These are phyloP conservation scores for Baorangia bicolor DNA, from an alignment of 768 basidiomycete genomes.

Conservation along the genomic window DNA sequence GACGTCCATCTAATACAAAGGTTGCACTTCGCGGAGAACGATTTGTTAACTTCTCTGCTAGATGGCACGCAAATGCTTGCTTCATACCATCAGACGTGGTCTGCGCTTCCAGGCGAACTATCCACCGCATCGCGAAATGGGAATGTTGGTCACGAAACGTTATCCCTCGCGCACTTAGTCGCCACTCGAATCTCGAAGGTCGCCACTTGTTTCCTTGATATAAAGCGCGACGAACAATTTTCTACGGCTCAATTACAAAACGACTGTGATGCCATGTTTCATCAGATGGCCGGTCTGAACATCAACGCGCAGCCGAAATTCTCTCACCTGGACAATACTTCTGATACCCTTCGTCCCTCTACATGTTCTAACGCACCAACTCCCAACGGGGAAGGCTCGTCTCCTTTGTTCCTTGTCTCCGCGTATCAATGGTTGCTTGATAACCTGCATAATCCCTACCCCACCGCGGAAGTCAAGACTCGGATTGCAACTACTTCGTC, in stretches of 20 bases:
- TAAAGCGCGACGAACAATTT: neutral
- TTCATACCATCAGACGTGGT: neutral
- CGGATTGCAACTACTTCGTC: conserved; percentile 19
- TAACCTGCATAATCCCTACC: conserved; percentile 55
- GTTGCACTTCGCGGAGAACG: neutral
- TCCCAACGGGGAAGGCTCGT: neutral
- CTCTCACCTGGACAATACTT: neutral
- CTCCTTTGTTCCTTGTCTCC: neutral
- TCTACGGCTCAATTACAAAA: neutral
- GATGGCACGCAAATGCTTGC: neutral
- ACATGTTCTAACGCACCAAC: neutral
- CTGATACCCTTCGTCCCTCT: neutral
- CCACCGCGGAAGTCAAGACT: conserved; percentile 32
- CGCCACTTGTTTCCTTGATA: conserved; percentile 4
- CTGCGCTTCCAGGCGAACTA: neutral
- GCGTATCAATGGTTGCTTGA: conserved; percentile 43
- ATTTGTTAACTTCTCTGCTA: neutral
- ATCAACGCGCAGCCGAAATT: neutral
- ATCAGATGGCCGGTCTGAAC: neutral
- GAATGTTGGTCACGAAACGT: neutral
- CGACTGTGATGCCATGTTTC: conserved; percentile 10
- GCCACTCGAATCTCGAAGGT: conserved; percentile 3
- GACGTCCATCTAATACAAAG: neutral
- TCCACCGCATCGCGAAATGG: neutral
- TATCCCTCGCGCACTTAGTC: neutral